phyloP scores from a whole-genome alignment of 2,329 filamentous ascomycete genomes.

The Colletotrichum eremochloae region DNA sequence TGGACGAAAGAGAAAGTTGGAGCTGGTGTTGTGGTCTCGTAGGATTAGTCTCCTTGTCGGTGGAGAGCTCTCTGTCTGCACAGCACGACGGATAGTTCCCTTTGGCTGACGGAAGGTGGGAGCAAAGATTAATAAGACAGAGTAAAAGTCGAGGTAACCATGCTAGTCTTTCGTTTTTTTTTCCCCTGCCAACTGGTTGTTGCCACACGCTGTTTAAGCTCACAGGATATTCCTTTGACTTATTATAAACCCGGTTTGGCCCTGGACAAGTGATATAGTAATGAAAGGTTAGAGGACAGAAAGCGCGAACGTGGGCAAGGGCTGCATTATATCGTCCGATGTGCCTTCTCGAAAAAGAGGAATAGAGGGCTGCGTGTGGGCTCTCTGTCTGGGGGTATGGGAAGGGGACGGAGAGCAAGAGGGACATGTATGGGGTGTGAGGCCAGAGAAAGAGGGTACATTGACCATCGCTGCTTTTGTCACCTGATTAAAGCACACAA shows the following conservation, averaged over 20 bases:
- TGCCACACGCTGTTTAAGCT: constrained; percentile 42
- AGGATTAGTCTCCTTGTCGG: constrained; percentile 21
- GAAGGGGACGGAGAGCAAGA: constrained; percentile 32
- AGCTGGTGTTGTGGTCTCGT: constrained; percentile 34
- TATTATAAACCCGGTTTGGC: constrained; percentile 51
- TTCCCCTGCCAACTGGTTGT: constrained; percentile 20
- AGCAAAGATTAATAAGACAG: constrained; percentile 41
- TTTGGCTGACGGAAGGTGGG: constrained; percentile 35
- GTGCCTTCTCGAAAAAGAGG: constrained; percentile 53
- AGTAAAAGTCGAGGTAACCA: constrained; percentile 40
- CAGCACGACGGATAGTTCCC: constrained; percentile 32
- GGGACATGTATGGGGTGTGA: constrained; percentile 35
- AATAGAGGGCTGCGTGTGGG: constrained; percentile 45
- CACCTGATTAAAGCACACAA: constrained; percentile 61
- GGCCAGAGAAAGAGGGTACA: constrained; percentile 45
- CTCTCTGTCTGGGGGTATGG: constrained; percentile 32
- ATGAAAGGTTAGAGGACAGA: constrained; percentile 50
- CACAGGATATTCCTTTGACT: constrained; percentile 49
- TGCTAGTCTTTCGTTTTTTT: constrained; percentile 28
- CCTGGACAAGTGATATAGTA: constrained; percentile 52
- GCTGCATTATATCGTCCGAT: constrained; percentile 64
- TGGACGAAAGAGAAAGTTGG: constrained; percentile 15
- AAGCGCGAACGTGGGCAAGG: constrained; percentile 53
- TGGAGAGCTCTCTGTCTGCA: constrained; percentile 39
- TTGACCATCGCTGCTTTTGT: constrained; percentile 57